Conservation (phyloP, 495 filamentous ascomycete species). For the Glarea lozoyensis region DNA sequence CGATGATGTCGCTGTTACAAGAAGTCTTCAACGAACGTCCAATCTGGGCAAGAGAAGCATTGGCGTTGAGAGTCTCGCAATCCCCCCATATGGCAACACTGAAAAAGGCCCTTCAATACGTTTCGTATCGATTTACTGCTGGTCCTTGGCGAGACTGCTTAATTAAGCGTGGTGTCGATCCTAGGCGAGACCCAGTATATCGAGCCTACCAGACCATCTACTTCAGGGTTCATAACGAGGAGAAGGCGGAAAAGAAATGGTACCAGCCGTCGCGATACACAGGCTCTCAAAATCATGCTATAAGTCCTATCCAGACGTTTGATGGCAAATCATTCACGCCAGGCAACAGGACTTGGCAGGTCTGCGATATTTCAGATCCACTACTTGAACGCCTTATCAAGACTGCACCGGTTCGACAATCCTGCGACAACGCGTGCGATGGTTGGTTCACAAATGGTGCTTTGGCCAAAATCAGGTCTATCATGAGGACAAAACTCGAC, state of each 20-base stretch:
- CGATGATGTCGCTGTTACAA: no score
- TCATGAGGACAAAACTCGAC: slow-evolving; percentile 77
- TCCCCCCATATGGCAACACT: slow-evolving; percentile 33
- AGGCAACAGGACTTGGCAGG: slow-evolving; percentile 85
- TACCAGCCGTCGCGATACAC: slow-evolving; percentile 5
- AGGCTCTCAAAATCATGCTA: neutral
- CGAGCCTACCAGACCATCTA: slow-evolving; percentile 80
- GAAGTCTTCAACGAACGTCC: slow-evolving; percentile 61
- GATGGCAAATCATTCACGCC: slow-evolving; percentile 57
- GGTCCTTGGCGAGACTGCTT: slow-evolving; percentile 88
- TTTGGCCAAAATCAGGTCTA: slow-evolving; percentile 67
- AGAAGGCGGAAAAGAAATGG: slow-evolving; percentile 15
- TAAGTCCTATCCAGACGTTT: slow-evolving; percentile 34
- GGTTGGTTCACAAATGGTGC: slow-evolving; percentile 80
- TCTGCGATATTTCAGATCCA: slow-evolving; percentile 85
- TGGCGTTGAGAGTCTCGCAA: slow-evolving; percentile 57
- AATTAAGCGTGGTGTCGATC: slow-evolving; percentile 77
- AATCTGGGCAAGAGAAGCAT: slow-evolving; percentile 74
- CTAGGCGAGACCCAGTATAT: slow-evolving; percentile 62
- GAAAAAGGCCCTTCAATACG: slow-evolving; percentile 60
- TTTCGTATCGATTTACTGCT: slow-evolving; percentile 79
- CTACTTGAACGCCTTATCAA: slow-evolving; percentile 47
- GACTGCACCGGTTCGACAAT: slow-evolving; percentile 31
- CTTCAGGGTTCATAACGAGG: slow-evolving; percentile 47
- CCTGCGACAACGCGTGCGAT: slow-evolving; percentile 50